Percentiles rank a stretch among this genome's conserved stretches.
Conservation (phyloP, 257 asterid species). For the Nyctanthes arbortristis region DNA sequence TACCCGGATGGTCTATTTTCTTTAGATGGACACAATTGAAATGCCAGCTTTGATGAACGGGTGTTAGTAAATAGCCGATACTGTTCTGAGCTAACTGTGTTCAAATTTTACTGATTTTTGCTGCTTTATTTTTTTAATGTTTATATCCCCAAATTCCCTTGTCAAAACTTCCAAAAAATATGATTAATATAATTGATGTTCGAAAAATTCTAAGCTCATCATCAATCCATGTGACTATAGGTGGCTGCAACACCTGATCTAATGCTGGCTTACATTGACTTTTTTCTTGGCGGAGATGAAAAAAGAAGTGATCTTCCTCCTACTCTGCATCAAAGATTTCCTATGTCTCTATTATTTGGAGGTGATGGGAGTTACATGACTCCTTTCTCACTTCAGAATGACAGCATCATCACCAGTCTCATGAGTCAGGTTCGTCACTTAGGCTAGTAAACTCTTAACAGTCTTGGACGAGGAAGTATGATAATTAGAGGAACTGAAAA, state of each 20-base stretch:
- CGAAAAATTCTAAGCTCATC: slow-evolving; percentile 18
- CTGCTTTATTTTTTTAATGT: too few species aligned
- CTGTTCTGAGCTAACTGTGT: too few species aligned
- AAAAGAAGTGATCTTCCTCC: slow-evolving; percentile 94
- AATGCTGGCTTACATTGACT: slow-evolving; percentile 90
- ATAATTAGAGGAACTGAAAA: too few species aligned
- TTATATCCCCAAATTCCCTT: neutral
- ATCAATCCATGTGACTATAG: slow-evolving; percentile 43
- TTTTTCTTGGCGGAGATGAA: slow-evolving; percentile 98
- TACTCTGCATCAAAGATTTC: slow-evolving; percentile 77
- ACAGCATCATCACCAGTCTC: slow-evolving; percentile 82
- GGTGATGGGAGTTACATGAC: slow-evolving; percentile 98
- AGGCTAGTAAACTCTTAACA: slow-evolving; percentile 11
- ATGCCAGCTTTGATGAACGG: too few species aligned
- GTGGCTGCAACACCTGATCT: slow-evolving; percentile 97
- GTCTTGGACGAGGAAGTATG: slow-evolving; percentile 1
- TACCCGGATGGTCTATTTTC: too few species aligned
- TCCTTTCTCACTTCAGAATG: slow-evolving; percentile 85
- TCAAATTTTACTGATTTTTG: too few species aligned
- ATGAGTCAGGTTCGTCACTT: slow-evolving; percentile 88
- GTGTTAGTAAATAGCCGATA: too few species aligned
- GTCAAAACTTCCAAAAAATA: neutral
- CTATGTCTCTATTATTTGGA: slow-evolving; percentile 84
- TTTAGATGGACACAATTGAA: too few species aligned
- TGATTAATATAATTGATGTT: neutral